Percentiles rank a stretch among this genome's conserved stretches.
phyloP scores from a whole-genome alignment of 2,329 filamentous ascomycete genomes.

The Colletotrichum karsti region DNA sequence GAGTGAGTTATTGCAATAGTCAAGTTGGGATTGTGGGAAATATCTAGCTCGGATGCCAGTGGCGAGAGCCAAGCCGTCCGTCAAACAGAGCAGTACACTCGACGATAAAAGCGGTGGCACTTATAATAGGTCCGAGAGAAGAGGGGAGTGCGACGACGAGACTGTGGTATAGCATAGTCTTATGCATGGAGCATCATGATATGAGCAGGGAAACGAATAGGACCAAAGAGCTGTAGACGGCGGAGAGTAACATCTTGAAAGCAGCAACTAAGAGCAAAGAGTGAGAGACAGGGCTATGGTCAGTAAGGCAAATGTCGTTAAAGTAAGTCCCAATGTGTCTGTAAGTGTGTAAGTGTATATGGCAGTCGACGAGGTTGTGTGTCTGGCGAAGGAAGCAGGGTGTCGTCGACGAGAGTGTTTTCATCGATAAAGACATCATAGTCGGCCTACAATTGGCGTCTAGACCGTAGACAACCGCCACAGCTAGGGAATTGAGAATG shows the following conservation, averaged over 20 bases:
- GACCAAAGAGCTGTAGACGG: not conserved
- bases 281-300: not conserved
- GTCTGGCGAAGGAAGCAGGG: constrained; percentile 1
- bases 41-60: not conserved
- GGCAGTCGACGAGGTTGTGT: constrained; percentile 7
- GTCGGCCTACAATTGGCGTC: constrained; percentile 13
- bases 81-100: not conserved
- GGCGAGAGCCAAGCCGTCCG: not conserved
- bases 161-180: constrained; percentile 4
- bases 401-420: constrained; percentile 24
- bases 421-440: constrained; percentile 28
- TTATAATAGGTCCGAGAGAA: constrained; percentile 8
- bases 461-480: constrained; percentile 20
- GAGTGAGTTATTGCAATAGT: not conserved
- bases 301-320: not conserved
- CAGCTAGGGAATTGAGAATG: constrained; percentile 14
- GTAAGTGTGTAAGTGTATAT: not conserved
- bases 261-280: not conserved
- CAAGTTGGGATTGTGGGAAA: not conserved
- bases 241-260: not conserved
- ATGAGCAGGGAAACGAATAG: constrained; percentile 15
- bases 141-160: not conserved
- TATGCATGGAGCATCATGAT: constrained; percentile 23
- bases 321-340: not conserved
- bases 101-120: not conserved